phyloP scores from a whole-genome alignment of 441 rosid species.

The Pelargonium cotyledonis region DNA sequence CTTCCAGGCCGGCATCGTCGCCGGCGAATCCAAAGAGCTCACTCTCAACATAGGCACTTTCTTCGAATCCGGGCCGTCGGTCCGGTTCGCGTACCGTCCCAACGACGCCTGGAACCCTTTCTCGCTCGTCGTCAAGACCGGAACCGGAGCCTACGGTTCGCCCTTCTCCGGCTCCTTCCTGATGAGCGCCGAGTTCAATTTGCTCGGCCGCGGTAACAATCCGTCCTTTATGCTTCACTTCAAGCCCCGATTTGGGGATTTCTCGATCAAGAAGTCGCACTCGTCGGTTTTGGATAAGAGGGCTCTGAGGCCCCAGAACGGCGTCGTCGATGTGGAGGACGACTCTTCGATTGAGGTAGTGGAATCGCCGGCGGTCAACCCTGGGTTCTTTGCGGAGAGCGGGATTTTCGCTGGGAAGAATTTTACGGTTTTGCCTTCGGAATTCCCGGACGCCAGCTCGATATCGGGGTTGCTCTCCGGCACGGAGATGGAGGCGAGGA shows the following conservation, averaged over 20 bases:
- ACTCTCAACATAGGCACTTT: constrained; percentile 64
- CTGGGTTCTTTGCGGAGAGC: constrained; percentile 26
- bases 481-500: constrained; percentile 58
- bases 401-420: constrained; percentile 27
- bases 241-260: constrained; percentile 79
- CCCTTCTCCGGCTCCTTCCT: constrained; percentile 57
- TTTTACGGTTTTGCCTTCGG: constrained; percentile 32
- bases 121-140: constrained; percentile 73
- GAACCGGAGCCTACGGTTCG: constrained; percentile 72
- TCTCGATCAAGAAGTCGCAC: constrained; percentile 71
- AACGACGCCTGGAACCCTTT: constrained; percentile 73
- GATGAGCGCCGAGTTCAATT: constrained; percentile 83
- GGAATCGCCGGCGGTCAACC: constrained; percentile 36
- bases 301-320: constrained; percentile 20
- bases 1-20: constrained; percentile 72
- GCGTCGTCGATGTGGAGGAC: constrained; percentile 27
- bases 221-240: constrained; percentile 84
- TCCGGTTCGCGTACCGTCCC: constrained; percentile 81
- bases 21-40: constrained; percentile 79
- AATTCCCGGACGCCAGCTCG: constrained; percentile 28
- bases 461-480: constrained; percentile 49
- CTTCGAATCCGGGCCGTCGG: constrained; percentile 72
- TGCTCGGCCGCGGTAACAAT: constrained; percentile 45
- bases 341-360: constrained; percentile 58
- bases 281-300: constrained; percentile 34